These are phyloP conservation scores for Thelephora aurantiotincta DNA, from an alignment of 768 basidiomycete genomes.

Conservation along the genomic window DNA sequence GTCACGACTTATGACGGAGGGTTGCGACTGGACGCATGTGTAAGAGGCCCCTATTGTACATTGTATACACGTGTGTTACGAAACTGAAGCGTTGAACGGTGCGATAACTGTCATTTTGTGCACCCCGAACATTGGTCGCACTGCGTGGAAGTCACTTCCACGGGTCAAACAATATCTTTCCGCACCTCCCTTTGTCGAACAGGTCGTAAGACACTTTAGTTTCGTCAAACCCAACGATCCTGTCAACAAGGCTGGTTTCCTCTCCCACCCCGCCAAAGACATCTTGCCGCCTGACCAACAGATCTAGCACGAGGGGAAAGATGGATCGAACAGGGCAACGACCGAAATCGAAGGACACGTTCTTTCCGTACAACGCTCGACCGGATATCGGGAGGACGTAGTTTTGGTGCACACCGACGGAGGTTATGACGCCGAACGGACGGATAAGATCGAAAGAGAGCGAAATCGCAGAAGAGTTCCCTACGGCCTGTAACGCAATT, in stretches of 20 bases:
- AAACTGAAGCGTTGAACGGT: too few species aligned
- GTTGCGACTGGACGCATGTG: too few species aligned
- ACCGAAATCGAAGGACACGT: conserved; percentile 69
- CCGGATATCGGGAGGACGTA: conserved; percentile 41
- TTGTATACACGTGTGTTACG: too few species aligned
- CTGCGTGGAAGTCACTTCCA: conserved; percentile 28
- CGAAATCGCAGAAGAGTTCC: conserved; percentile 45
- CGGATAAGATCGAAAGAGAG: conserved; percentile 60
- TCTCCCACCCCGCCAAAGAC: conserved; percentile 61
- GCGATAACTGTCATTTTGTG: too few species aligned
- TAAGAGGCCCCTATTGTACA: too few species aligned
- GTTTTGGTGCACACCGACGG: conserved; percentile 59
- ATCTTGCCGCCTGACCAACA: conserved; percentile 57
- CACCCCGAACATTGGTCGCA: too few species aligned
- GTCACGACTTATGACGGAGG: too few species aligned
- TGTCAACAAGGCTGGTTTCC: conserved; percentile 49
- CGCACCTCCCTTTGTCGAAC: conserved; percentile 61
- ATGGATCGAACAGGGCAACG: conserved; percentile 70
- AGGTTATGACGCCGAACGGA: conserved; percentile 61
- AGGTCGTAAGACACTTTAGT: conserved; percentile 44
- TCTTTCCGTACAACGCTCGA: conserved; percentile 54
- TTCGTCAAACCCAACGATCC: conserved; percentile 42
- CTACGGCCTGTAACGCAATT: conserved; percentile 39
- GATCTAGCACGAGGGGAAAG: conserved; percentile 56
- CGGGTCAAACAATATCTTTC: conserved; percentile 68